phyloP scores from a whole-genome alignment of 768 basidiomycete genomes.

The Lactarius quietus region DNA sequence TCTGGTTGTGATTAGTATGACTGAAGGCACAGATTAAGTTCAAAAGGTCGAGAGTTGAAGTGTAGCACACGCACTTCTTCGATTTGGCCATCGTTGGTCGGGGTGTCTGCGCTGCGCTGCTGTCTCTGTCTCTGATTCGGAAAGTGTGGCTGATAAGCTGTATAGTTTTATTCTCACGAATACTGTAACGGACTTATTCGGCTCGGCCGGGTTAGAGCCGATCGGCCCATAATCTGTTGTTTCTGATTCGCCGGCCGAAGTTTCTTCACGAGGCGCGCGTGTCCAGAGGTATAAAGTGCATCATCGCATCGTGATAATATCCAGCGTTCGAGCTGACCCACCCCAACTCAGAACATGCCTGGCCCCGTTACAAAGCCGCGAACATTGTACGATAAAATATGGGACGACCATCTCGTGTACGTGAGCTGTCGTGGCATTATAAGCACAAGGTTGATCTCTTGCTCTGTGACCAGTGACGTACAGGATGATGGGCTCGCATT shows the following conservation, averaged over 20 bases:
- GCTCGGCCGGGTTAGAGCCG: slow-evolving; percentile 13
- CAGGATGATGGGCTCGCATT: slow-evolving; percentile 76
- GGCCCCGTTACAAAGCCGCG: slow-evolving; percentile 59
- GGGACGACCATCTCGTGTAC: slow-evolving; percentile 94
- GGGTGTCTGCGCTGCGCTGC: slow-evolving; percentile 25
- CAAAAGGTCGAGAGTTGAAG: slow-evolving; percentile 15
- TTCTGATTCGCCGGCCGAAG: slow-evolving; percentile 5
- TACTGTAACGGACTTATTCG: not conserved
- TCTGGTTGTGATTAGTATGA: slow-evolving; percentile 96
- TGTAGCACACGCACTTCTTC: slow-evolving; percentile 69
- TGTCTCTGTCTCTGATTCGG: not conserved
- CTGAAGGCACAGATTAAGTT: slow-evolving; percentile 36
- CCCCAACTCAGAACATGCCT: slow-evolving; percentile 42
- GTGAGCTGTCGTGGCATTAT: slow-evolving; percentile 28
- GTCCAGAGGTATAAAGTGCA: not conserved
- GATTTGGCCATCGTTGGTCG: slow-evolving; percentile 85
- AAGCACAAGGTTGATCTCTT: not conserved
- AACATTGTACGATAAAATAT: slow-evolving; percentile 97
- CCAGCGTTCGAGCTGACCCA: not conserved
- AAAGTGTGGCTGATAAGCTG: slow-evolving; percentile 32
- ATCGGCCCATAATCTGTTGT: slow-evolving; percentile 6
- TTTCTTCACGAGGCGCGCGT: not conserved
- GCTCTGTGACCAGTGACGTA: slow-evolving; percentile 46
- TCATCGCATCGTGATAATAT: not conserved
- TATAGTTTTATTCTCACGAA: slow-evolving; percentile 28